Conservation (phyloP, 2,329 filamentous ascomycete species). For the Botrytis elliptica region DNA sequence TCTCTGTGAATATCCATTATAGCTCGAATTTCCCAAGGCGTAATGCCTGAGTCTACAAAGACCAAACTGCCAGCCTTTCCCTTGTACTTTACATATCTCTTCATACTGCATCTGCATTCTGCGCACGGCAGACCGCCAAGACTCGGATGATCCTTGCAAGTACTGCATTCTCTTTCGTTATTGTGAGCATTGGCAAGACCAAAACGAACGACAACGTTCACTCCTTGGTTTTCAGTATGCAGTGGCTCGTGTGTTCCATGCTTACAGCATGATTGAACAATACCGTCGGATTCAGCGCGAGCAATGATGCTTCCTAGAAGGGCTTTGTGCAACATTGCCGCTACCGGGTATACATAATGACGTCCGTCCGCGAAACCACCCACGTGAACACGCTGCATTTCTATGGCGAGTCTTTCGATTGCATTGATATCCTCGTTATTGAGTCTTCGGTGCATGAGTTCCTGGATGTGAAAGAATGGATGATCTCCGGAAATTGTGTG, state of each 20-base stretch:
- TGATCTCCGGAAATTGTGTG: no score
- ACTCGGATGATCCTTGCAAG: neutral
- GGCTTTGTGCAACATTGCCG: neutral
- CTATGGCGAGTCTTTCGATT: no score
- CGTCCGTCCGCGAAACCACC: neutral
- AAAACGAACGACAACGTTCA: neutral
- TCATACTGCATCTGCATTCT: neutral
- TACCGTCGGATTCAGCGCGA: neutral
- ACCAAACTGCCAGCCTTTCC: neutral
- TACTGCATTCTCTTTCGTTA: neutral
- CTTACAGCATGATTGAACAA: neutral
- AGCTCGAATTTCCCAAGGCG: neutral
- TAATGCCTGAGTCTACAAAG: neutral
- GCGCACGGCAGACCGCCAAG: neutral
- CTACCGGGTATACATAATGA: neutral
- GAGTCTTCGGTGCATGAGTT: no score
- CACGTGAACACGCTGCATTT: no score
- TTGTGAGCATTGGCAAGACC: neutral
- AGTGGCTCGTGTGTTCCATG: neutral
- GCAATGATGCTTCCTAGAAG: neutral
- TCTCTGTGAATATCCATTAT: neutral
- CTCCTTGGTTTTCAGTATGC: neutral
- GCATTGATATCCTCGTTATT: no score
- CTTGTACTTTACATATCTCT: neutral
- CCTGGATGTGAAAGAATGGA: no score